A percentile compares a stretch with the other conserved stretches of the same genome.
phyloP scores from a whole-genome alignment of 345 rosid genomes.

The Streptanthus diversifolius region DNA sequence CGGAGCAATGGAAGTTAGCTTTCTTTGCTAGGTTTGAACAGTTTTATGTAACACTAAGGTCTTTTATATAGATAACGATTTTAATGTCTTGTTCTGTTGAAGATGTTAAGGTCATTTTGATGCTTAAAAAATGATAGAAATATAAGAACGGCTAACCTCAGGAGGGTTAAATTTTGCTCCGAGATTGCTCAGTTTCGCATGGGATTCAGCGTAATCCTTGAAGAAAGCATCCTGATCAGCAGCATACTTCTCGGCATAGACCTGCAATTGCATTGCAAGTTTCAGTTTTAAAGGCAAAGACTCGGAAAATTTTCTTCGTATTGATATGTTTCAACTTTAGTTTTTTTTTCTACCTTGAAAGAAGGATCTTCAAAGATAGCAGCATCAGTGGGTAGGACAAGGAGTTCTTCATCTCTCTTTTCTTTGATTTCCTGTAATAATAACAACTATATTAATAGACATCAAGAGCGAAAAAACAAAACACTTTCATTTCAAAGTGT shows the following conservation, averaged over 20 bases:
- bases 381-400: conserved; percentile 94
- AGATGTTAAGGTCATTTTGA: conserved; percentile 9
- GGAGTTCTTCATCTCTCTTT: conserved; percentile 71
- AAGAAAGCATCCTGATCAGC: conserved; percentile 79
- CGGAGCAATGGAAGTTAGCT: too few relatives aligned
- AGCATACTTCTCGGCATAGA: conserved; percentile 87
- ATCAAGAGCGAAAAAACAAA: neutral
- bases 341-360: conserved; percentile 58
- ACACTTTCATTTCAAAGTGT: neutral
- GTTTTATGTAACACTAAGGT: too few relatives aligned
- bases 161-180: conserved; percentile 94
- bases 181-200: conserved; percentile 88
- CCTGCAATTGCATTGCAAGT: conserved; percentile 42
- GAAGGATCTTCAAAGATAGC: conserved; percentile 83
- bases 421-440: conserved; percentile 70
- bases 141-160: conserved; percentile 54
- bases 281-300: conserved; percentile 15
- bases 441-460: neutral
- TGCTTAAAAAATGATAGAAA: conserved; percentile 42
- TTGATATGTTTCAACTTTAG: neutral
- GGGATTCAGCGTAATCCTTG: conserved; percentile 91
- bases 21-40: too few relatives aligned
- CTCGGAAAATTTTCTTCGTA: conserved; percentile 7
- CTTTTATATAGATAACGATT: too few relatives aligned
- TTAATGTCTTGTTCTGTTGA: neutral